Evolutionary conservation across 2,329 filamentous ascomycete species (phyloP), one percentile per base, ranked within the genome.

Genomic region (Neofusicoccum cordaticola): DNA sequence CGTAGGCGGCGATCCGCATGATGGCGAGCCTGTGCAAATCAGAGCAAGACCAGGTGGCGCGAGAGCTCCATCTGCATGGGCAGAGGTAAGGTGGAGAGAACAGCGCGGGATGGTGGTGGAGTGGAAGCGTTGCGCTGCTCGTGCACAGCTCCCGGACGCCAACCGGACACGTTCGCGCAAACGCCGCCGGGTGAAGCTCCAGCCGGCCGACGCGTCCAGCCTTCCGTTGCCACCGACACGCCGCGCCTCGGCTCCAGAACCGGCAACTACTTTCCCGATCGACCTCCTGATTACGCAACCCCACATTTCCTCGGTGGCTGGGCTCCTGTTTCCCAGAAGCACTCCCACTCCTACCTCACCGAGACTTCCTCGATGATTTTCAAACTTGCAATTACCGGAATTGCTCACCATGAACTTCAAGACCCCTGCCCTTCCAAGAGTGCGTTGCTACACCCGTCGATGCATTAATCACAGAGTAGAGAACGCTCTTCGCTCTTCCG

Each of bases 141-240:
- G 60, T 51, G 48, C 61, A 39, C 61, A 48, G 62, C 51, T 63
- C 42, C 48, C 44, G 45, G 41, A 41, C 27, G 52, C 31, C 34
- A 63, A 64, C 39, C 50, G 61, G 62, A 64, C 62, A 64, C 62
- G 62, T 64, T 62, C 58, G 37, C 58, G 45, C 45, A 64, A 64
- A 50, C 58, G 45, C 22, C 50, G 50, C 50, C 48, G 50, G 61
- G 42, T 63, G 61, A 63, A 45, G 61, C 50, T 63, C 17, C 35
- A 63, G 50, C 61, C 61, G 48, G 52, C 37, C 34, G 60, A 42
- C 22, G 13, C 52, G 52, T 19, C 6, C 12, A 44, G 13, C 7
- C 15, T 8, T 8, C 42, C n/a, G 42, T 44, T 44, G 42, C 42
- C 42, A 15, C 42, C 15, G n/a, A 17, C 2, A 44, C 15, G 7